Conservation (phyloP, 345 rosid genomes). For the Salix suchowensis region DNA sequence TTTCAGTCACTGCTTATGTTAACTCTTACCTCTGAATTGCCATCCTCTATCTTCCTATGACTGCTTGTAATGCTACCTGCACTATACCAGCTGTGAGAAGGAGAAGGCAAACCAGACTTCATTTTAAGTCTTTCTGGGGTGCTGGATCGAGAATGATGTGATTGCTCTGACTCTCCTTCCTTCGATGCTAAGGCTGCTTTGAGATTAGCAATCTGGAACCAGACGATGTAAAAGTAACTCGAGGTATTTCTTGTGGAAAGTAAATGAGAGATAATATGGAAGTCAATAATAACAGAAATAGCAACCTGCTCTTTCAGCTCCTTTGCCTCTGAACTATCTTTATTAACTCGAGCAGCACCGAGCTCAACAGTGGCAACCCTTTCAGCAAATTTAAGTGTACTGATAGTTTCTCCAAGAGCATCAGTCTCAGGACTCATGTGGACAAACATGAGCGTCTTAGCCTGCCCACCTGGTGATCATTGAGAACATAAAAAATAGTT, state of each 20-base stretch:
- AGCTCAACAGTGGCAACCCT: slow-evolving; percentile 36
- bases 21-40: slow-evolving; percentile 8
- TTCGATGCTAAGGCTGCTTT: slow-evolving; percentile 30
- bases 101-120: slow-evolving; percentile 13
- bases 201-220: slow-evolving; percentile 25
- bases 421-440: slow-evolving; percentile 35
- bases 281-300: not conserved
- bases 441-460: slow-evolving; percentile 36
- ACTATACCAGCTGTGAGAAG: slow-evolving; percentile 20
- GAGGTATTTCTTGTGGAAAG: not conserved
- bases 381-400: slow-evolving; percentile 34
- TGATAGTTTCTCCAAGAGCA: slow-evolving; percentile 30
- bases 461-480: slow-evolving; percentile 28
- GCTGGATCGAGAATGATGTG: slow-evolving; percentile 28
- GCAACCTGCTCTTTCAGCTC: slow-evolving; percentile 33
- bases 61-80: slow-evolving; percentile 1
- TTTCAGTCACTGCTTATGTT: not conserved
- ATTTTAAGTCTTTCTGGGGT: slow-evolving; percentile 19
- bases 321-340: slow-evolving; percentile 26
- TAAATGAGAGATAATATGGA: not conserved
- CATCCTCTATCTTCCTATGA: slow-evolving; percentile 5
- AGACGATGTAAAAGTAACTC: not conserved
- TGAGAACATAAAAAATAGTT: not conserved
- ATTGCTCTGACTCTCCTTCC: slow-evolving; percentile 19
- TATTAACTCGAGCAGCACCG: slow-evolving; percentile 35